Evolutionary conservation across 495 filamentous ascomycete species (phyloP).

Genomic region (Trichoderma reesei): DNA sequence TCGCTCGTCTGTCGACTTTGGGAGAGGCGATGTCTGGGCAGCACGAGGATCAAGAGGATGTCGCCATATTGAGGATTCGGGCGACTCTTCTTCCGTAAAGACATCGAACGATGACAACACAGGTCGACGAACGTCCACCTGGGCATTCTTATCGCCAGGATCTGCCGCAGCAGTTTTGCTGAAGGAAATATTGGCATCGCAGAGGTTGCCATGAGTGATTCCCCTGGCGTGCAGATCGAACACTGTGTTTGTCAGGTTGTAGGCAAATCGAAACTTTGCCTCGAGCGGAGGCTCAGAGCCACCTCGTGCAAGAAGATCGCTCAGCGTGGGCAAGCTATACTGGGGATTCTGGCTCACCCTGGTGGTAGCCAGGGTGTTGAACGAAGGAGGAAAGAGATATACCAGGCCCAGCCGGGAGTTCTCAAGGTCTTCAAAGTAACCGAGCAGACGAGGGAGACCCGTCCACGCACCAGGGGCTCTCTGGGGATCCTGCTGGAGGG

Average conservation of each 20-base stretch:
- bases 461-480: conserved; percentile 52
- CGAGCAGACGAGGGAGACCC: conserved; percentile 50
- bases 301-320: conserved; percentile 40
- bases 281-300: conserved; percentile 53
- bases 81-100: conserved; percentile 55
- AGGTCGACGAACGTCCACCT: conserved; percentile 61
- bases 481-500: conserved; percentile 46
- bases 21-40: conserved; percentile 40
- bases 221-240: conserved; percentile 67
- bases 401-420: conserved; percentile 72
- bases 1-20: conserved; percentile 37
- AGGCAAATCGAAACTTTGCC: conserved; percentile 74
- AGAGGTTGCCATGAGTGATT: conserved; percentile 71
- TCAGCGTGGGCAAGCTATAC: conserved; percentile 40
- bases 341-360: conserved; percentile 36
- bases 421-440: conserved; percentile 75
- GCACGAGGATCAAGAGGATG: conserved; percentile 65
- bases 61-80: conserved; percentile 44
- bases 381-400: conserved; percentile 65
- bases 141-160: conserved; percentile 30
- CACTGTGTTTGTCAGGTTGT: conserved; percentile 66
- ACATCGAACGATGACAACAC: conserved; percentile 74
- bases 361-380: conserved; percentile 49
- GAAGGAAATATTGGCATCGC: conserved; percentile 71
- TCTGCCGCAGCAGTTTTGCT: conserved; percentile 44